These are phyloP conservation scores for Gossypium rotundifolium DNA, from an alignment of 345 rosid species.

Conservation along the genomic window DNA sequence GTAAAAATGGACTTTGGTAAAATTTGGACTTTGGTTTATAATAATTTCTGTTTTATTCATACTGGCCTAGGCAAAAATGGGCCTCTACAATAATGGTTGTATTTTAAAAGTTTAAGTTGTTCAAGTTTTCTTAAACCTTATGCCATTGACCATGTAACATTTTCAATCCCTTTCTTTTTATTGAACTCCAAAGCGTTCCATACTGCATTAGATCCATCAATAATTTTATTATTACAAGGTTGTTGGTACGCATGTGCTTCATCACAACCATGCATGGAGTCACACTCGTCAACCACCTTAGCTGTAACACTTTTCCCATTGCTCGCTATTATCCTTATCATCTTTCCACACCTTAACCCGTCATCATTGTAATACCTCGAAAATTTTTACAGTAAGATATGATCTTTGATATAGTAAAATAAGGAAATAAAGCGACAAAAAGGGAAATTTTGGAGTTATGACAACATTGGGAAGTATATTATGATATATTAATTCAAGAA, in stretches of 20 bases:
- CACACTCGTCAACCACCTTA: slow-evolving; percentile 41
- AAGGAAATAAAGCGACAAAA: too few relatives aligned
- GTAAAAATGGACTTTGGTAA: too few relatives aligned
- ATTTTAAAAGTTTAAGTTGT: background rate
- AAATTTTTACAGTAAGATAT: too few relatives aligned
- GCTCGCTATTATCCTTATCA: slow-evolving; percentile 20
- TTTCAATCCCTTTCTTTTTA: slow-evolving; percentile 18
- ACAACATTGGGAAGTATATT: too few relatives aligned
- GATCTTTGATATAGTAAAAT: too few relatives aligned
- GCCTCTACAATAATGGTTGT: too few relatives aligned
- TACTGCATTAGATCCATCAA: slow-evolving; percentile 37
- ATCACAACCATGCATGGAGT: slow-evolving; percentile 35
- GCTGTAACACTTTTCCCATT: slow-evolving; percentile 22
- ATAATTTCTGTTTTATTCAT: too few relatives aligned
- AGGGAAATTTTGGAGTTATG: too few relatives aligned
- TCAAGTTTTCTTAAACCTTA: background rate
- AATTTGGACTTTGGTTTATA: too few relatives aligned
- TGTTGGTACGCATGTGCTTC: slow-evolving; percentile 29
- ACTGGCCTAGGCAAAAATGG: too few relatives aligned
- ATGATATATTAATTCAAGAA: too few relatives aligned
- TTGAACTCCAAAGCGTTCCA: slow-evolving; percentile 33
- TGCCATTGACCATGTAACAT: slow-evolving; percentile 36
- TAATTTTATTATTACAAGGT: slow-evolving; percentile 29
- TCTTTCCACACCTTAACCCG: slow-evolving; percentile 27
- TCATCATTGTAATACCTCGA: background rate